These are phyloP conservation scores for Clonostachys rhizophaga DNA, from an alignment of 2,329 filamentous ascomycete genomes.

Conservation along the genomic window DNA sequence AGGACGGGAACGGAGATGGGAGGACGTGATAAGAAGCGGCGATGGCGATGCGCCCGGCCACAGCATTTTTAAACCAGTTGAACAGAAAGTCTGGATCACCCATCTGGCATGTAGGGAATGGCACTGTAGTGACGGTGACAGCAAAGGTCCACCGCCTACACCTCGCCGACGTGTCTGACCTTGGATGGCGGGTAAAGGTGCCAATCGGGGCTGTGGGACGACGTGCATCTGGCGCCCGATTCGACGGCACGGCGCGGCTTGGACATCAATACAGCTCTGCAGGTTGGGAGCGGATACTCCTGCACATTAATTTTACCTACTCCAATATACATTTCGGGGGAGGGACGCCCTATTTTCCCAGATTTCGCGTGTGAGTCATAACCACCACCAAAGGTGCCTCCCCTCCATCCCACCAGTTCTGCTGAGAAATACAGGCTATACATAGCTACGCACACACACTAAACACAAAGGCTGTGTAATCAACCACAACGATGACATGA, in stretches of 20 bases:
- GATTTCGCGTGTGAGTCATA: slow-evolving; percentile 2
- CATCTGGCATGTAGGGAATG: no score
- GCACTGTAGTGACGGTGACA: no score
- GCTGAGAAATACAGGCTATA: not conserved
- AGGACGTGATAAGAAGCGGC: no score
- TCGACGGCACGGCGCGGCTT: slow-evolving; percentile 2
- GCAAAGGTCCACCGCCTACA: no score
- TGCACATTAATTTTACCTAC: not conserved
- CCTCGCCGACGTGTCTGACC: not conserved
- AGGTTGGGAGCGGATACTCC: slow-evolving; percentile 8
- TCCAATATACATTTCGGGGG: not conserved
- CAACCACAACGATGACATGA: no score
- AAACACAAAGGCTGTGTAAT: no score
- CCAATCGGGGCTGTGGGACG: slow-evolving; percentile 3
- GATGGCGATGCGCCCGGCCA: no score
- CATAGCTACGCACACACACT: no score
- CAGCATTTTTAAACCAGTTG: no score
- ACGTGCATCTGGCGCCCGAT: slow-evolving; percentile 3
- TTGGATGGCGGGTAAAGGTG: slow-evolving; percentile 2
- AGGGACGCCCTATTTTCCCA: slow-evolving; percentile 1
- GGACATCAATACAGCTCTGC: slow-evolving; percentile 9
- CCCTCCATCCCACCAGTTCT: not conserved
- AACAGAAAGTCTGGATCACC: no score
- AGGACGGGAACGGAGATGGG: no score
- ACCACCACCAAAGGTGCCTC: not conserved